These are phyloP conservation scores for Peniophora sp. DNA, from an alignment of 1,284 basidiomycete species.

Conservation along the genomic window DNA sequence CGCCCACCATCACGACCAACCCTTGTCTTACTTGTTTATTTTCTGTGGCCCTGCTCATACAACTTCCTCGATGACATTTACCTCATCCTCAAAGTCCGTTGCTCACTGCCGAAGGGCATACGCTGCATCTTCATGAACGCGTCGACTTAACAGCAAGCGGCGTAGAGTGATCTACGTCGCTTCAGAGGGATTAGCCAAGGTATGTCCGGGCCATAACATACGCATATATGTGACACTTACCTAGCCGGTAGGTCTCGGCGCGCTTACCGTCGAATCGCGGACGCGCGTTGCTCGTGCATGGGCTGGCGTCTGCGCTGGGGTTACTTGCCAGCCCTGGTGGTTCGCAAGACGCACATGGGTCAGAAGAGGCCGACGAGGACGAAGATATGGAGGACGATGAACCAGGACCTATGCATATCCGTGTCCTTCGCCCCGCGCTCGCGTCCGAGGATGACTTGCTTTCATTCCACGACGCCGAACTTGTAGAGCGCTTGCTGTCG, in stretches of 20 bases:
- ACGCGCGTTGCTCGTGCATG: conserved; percentile 77
- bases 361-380: neutral
- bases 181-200: conserved; percentile 50
- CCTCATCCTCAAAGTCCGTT: too few species aligned
- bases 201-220: conserved; percentile 11
- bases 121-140: too few species aligned
- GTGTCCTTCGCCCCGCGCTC: conserved; percentile 41
- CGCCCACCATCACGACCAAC: too few species aligned
- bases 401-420: conserved; percentile 18
- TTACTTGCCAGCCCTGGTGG: conserved; percentile 19
- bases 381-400: neutral
- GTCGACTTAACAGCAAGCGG: too few species aligned
- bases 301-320: conserved; percentile 52
- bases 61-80: too few species aligned
- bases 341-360: conserved; percentile 13
- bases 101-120: too few species aligned
- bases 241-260: conserved; percentile 43
- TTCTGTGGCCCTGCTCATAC: too few species aligned
- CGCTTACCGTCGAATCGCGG: conserved; percentile 76
- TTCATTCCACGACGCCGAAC: conserved; percentile 49
- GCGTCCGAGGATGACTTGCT: conserved; percentile 45
- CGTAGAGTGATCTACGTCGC: conserved; percentile 38
- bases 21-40: too few species aligned
- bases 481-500: conserved; percentile 43
- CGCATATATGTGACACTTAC: conserved; percentile 15